These are phyloP conservation scores for Phytopythium oedochilum DNA, from an alignment of 352 stramenopile genomes.

Conservation along the genomic window DNA sequence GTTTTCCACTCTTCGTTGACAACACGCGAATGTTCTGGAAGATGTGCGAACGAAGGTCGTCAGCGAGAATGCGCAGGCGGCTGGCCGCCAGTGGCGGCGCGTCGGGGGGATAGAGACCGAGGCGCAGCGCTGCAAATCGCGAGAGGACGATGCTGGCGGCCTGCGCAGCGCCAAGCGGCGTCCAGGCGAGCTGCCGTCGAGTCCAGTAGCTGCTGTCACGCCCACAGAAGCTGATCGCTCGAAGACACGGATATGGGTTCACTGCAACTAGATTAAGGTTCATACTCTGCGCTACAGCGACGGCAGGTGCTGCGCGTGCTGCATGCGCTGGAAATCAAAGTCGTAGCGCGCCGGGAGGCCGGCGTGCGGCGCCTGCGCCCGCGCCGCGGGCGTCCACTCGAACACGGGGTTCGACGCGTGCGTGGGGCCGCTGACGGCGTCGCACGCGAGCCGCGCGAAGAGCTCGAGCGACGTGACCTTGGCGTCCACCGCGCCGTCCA, in stretches of 20 bases:
- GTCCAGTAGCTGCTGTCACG: background rate
- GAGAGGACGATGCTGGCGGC: too few species aligned
- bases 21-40: constrained; percentile 1
- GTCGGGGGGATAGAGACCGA: too few species aligned
- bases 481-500: constrained; percentile 64
- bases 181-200: too few species aligned
- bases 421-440: constrained; percentile 61
- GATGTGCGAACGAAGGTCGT: too few species aligned
- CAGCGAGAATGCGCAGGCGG: too few species aligned
- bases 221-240: background rate
- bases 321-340: constrained; percentile 40
- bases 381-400: constrained; percentile 39
- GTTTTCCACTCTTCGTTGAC: background rate
- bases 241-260: background rate
- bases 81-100: background rate
- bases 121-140: too few species aligned
- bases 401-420: constrained; percentile 48
- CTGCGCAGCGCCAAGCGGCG: too few species aligned
- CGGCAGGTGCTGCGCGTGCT: constrained; percentile 7
- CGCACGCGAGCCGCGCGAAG: constrained; percentile 31
- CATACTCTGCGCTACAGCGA: too few species aligned
- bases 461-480: constrained; percentile 55
- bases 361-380: constrained; percentile 10
- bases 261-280: background rate
- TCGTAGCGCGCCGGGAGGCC: constrained; percentile 35